Evolutionary conservation across 257 asterid species (phyloP).

Genomic region (Haberlea rhodopensis): DNA sequence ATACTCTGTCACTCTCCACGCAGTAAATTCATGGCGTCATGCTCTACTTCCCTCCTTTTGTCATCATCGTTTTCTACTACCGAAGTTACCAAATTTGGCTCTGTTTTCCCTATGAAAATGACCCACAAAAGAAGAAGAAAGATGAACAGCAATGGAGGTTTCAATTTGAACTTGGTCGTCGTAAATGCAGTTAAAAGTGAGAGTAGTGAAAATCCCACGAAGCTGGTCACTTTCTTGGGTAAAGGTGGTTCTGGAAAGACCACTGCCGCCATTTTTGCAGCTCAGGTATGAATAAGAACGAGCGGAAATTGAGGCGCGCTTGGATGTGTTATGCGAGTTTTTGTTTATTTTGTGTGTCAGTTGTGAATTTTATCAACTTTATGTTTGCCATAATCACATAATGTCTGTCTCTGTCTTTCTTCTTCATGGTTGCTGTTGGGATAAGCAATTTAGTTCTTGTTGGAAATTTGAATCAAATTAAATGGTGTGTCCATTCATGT

Average conservation of each 20-base stretch:
- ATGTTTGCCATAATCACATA: too few species aligned
- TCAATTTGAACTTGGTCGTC: slow-evolving; percentile 32
- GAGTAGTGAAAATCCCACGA: slow-evolving; percentile 41
- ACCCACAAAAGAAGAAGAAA: slow-evolving; percentile 24
- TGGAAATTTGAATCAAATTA: too few species aligned
- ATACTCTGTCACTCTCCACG: slow-evolving; percentile 12
- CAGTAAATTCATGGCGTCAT: slow-evolving; percentile 34
- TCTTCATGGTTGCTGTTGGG: not conserved
- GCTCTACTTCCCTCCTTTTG: slow-evolving; percentile 23
- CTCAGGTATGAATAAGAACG: slow-evolving; percentile 56
- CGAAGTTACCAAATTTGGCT: slow-evolving; percentile 22
- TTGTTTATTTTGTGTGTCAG: not conserved
- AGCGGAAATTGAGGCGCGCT: not conserved
- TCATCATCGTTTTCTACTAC: slow-evolving; percentile 22
- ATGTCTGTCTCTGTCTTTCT: too few species aligned
- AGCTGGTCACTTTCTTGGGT: slow-evolving; percentile 78
- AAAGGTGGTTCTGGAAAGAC: slow-evolving; percentile 98
- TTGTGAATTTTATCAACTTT: too few species aligned
- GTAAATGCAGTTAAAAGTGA: slow-evolving; percentile 41
- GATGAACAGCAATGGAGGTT: slow-evolving; percentile 31
- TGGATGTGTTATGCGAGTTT: not conserved
- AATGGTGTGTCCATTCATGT: too few species aligned
- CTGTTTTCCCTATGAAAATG: slow-evolving; percentile 25
- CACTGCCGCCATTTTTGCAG: slow-evolving; percentile 87
- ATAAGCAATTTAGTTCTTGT: not conserved